phyloP scores from a whole-genome alignment of 179 eudicot genomes.

The Silene vulgaris region DNA sequence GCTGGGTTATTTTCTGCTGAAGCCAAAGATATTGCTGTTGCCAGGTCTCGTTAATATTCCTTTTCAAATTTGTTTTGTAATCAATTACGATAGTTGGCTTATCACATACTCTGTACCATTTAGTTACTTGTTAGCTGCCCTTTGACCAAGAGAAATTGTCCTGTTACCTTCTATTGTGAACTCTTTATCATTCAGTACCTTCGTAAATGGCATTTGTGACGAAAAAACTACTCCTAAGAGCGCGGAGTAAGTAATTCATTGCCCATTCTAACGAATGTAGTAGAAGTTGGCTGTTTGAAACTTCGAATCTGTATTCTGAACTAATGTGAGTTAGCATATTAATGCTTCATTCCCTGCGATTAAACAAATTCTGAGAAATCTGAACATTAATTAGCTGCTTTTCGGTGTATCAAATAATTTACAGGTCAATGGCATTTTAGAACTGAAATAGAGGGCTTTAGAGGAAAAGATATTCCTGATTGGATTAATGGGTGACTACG shows the following conservation, averaged over 20 bases:
- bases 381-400: background rate
- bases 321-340: background rate
- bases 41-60: slow-evolving; percentile 47
- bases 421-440: background rate
- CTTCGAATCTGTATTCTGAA: background rate
- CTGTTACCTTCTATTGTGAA: background rate
- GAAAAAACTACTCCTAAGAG: background rate
- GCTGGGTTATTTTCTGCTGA: slow-evolving; percentile 87
- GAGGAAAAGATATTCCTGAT: background rate
- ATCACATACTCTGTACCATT: background rate
- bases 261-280: background rate
- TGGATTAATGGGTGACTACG: background rate
- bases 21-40: slow-evolving; percentile 89
- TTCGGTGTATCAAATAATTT: too few species aligned
- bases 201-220: background rate
- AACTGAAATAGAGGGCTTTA: background rate
- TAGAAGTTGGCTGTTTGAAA: background rate
- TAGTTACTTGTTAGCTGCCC: background rate
- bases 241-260: background rate
- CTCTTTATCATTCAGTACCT: background rate
- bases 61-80: background rate
- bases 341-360: background rate
- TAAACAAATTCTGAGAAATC: background rate
- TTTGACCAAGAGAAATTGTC: background rate
- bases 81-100: background rate